Conservation (phyloP, 164 flowering plant species). For the Aristolochia contorta region DNA sequence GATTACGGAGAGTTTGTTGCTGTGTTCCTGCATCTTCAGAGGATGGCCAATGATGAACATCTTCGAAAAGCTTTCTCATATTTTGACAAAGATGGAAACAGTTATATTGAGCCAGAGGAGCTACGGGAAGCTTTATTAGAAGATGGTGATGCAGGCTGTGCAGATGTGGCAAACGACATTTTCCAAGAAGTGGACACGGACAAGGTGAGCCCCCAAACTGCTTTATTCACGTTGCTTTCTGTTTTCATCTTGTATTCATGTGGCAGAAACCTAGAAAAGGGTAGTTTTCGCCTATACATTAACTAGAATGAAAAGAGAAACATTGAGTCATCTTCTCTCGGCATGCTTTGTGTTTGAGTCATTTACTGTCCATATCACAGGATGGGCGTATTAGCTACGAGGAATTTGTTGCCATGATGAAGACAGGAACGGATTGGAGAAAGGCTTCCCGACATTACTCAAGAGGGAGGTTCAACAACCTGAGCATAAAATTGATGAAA, state of each 20-base stretch:
- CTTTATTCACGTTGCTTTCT: too few species aligned
- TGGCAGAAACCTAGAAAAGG: too few species aligned
- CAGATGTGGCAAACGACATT: constrained; percentile 68
- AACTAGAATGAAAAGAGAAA: too few species aligned
- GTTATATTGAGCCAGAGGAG: constrained; percentile 75
- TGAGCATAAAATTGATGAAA: constrained; percentile 80
- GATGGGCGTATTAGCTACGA: constrained; percentile 87
- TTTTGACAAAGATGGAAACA: constrained; percentile 72
- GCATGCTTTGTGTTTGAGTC: too few species aligned
- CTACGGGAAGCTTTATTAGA: constrained; percentile 65
- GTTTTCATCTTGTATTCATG: too few species aligned
- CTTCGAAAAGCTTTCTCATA: constrained; percentile 74
- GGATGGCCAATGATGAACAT: constrained; percentile 86
- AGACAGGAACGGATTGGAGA: constrained; percentile 97
- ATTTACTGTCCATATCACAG: constrained; percentile 23
- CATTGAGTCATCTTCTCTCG: too few species aligned
- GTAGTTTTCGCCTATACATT: too few species aligned
- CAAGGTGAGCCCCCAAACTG: constrained; percentile 38
- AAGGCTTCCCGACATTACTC: constrained; percentile 94
- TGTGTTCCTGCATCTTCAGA: constrained; percentile 29
- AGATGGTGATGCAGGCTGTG: constrained; percentile 58
- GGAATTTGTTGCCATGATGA: constrained; percentile 94
- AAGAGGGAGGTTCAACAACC: constrained; percentile 85
- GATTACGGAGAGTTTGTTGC: constrained; percentile 87
- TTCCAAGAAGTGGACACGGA: constrained; percentile 88